Evolutionary conservation across 495 filamentous ascomycete species (phyloP).

Genomic region (Aspergillus nanangensis): DNA sequence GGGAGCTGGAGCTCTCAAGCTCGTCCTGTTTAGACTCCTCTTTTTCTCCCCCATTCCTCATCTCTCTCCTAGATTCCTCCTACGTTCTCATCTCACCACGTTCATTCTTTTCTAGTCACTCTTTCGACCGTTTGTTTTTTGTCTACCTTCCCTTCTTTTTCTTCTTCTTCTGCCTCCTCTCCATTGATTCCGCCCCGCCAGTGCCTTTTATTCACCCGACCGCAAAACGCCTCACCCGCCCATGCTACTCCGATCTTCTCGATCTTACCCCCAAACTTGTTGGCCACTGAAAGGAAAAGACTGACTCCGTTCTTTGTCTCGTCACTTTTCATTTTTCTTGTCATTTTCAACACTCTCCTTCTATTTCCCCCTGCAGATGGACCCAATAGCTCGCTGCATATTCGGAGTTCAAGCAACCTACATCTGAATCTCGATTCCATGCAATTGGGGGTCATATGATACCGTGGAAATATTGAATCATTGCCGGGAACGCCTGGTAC

Average conservation of each 20-base stretch:
- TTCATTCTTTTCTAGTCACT: not conserved
- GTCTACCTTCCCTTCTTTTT: conserved; percentile 3
- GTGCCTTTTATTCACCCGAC: conserved; percentile 4
- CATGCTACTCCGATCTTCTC: not conserved
- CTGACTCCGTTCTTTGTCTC: not conserved
- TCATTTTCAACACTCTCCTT: no score
- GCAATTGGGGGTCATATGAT: conserved; percentile 13
- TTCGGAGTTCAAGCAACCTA: not conserved
- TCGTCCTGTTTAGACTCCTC: not conserved
- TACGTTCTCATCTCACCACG: not conserved
- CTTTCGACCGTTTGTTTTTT: not conserved
- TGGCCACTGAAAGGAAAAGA: no score
- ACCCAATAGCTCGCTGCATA: conserved; percentile 1
- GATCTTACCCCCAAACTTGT: not conserved
- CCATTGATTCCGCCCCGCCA: not conserved
- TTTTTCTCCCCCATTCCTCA: not conserved
- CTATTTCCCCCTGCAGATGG: not conserved
- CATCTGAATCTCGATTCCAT: no score
- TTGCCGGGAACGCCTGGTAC: conserved; percentile 5
- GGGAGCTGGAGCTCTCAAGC: not conserved
- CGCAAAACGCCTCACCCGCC: conserved; percentile 3
- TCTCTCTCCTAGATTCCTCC: not conserved
- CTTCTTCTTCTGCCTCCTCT: not conserved
- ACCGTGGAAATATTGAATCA: conserved; percentile 24
- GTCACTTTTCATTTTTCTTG: not conserved